Base-by-base conservation (phyloP, 257 asterid genomes). In the Scutellaria barbata region DNA sequence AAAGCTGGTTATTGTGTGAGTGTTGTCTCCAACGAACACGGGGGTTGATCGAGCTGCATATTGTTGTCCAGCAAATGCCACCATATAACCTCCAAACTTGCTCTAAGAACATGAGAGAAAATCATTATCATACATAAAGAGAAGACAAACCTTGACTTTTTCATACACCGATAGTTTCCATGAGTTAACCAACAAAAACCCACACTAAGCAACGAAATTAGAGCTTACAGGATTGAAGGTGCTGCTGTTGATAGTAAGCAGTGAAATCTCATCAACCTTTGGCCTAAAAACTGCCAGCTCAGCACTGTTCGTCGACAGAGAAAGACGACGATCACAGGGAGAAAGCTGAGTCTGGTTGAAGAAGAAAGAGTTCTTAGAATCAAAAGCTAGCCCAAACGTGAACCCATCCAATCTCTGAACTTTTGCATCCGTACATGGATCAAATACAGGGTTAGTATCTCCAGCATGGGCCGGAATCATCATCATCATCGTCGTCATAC, bases 41-140 rank as follows among this genome's bases (percentile, higher is more conserved):
- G 99, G 98, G 20, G 42, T 6, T n/a, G 99, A 95, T 42, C 98
- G 84, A 52, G 98, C 98, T 13, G 97, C 99, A 47, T 83, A 89
- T 42, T 74, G 81, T 57, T 95, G 79, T 61, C 97, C 99, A 4
- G 98, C 96, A 80, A 95, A 95, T 16, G 99, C 99, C 22, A 95
- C 99, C 96, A 92, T 85, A 43, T 86, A 87, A 12, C 92, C 94
- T 17, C 90, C 96, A 13, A 74, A 47, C 37, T n/a, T 77, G 64
- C 72, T 83, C 98, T 90, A 18, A 39, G n/a, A 50, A 77, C 46
- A 66, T 68, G 10, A 10, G 7, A 63, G 18, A 12, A 37, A 4
- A 35, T 63, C 52, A 13, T 5, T 5, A 50, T 50, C 6, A n/a
- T n/a, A n/a, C n/a, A n/a, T n/a, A n/a, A n/a, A n/a, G n/a, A n/a